phyloP scores from a whole-genome alignment of 1,284 basidiomycete species.

The Ganoderma resinaceum region DNA sequence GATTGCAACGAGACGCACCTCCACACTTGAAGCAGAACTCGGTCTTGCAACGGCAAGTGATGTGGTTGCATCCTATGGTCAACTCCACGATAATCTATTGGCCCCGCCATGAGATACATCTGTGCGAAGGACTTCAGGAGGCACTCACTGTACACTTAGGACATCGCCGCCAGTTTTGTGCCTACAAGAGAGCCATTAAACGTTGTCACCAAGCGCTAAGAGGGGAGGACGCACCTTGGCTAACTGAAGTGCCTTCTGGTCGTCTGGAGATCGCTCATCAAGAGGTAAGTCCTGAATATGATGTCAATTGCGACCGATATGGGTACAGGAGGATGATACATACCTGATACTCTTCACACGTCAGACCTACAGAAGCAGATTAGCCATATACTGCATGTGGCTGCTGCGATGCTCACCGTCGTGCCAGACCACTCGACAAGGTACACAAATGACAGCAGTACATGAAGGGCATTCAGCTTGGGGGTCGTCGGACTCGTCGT shows the following conservation, averaged over 20 bases:
- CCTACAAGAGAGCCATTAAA: slow-evolving; percentile 32
- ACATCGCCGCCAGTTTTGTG: slow-evolving; percentile 49
- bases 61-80: slow-evolving; percentile 45
- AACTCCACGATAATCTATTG: slow-evolving; percentile 41
- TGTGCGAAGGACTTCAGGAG: background rate
- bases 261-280: slow-evolving; percentile 50
- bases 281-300: slow-evolving; percentile 44
- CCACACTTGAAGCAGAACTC: slow-evolving; percentile 48
- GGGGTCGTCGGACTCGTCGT: slow-evolving; percentile 44
- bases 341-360: slow-evolving; percentile 48
- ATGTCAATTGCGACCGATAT: background rate
- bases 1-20: slow-evolving; percentile 35
- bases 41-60: slow-evolving; percentile 43
- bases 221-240: slow-evolving; percentile 38
- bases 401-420: slow-evolving; percentile 34
- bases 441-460: slow-evolving; percentile 43
- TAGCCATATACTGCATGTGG: background rate
- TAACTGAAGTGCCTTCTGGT: slow-evolving; percentile 45
- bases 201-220: background rate
- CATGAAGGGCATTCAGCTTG: slow-evolving; percentile 47
- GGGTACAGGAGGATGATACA: background rate
- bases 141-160: slow-evolving; percentile 43
- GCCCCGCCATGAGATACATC: background rate
- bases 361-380: slow-evolving; percentile 36
- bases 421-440: slow-evolving; percentile 47